Evolutionary conservation across 2,329 filamentous ascomycete genomes (phyloP).

Genomic region (Fusarium abutilonis): DNA sequence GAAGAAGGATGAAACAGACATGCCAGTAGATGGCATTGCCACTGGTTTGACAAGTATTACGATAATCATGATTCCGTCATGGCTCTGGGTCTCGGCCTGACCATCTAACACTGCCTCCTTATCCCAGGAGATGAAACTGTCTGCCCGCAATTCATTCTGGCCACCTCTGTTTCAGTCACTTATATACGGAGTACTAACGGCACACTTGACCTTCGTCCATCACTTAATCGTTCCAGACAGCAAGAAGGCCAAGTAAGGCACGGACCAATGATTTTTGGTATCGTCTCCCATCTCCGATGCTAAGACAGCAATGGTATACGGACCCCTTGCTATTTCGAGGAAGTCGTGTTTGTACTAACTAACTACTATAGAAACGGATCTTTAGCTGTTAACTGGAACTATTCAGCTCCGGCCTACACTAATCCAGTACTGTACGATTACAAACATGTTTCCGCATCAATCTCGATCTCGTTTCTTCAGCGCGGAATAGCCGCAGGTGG

Average conservation of each 20-base stretch:
- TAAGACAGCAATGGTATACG: slow-evolving; percentile 7
- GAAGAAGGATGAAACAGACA: not conserved
- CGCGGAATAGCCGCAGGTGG: slow-evolving; percentile 16
- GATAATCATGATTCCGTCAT: slow-evolving; percentile 1
- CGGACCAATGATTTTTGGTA: slow-evolving; percentile 30
- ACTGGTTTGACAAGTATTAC: not conserved
- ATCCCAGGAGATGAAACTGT: not conserved
- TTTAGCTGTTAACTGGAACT: slow-evolving; percentile 17
- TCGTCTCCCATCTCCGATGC: slow-evolving; percentile 16
- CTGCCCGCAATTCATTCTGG: not conserved
- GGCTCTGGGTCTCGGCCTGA: slow-evolving; percentile 3
- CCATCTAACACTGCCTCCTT: not conserved
- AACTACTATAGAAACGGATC: not conserved
- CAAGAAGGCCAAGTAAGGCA: slow-evolving; percentile 15
- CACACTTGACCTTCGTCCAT: not conserved
- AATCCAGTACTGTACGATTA: not conserved
- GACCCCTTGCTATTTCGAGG: slow-evolving; percentile 13
- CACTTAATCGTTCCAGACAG: slow-evolving; percentile 2
- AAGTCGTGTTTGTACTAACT: slow-evolving; percentile 2
- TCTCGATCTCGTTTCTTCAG: slow-evolving; percentile 17
- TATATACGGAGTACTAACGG: not conserved
- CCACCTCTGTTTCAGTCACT: not conserved
- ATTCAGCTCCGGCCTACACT: slow-evolving; percentile 8
- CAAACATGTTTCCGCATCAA: slow-evolving; percentile 13
- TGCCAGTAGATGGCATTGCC: not conserved